Conservation (phyloP, 2,329 filamentous ascomycete species). For the Aspergillus awamori region DNA sequence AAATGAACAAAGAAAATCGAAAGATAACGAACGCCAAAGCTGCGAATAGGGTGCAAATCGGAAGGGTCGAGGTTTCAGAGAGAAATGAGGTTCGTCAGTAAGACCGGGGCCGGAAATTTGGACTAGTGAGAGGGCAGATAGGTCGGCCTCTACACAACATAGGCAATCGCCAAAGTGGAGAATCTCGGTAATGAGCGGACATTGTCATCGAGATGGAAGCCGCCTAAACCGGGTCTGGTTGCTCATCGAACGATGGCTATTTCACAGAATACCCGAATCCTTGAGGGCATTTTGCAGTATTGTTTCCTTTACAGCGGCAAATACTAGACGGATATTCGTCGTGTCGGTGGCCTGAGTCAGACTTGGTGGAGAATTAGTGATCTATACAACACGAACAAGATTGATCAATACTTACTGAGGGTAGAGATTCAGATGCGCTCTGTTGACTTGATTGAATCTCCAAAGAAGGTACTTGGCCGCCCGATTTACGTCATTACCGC, state of each 20-base stretch:
- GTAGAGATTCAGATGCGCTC: slow-evolving; percentile 93
- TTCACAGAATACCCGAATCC: slow-evolving; percentile 88
- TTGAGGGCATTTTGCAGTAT: slow-evolving; percentile 98
- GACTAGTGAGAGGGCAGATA: not conserved
- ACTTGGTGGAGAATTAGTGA: slow-evolving; percentile 54
- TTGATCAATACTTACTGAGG: slow-evolving; percentile 75
- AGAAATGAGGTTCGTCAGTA: not conserved
- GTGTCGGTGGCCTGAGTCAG: slow-evolving; percentile 98
- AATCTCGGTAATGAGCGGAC: not conserved
- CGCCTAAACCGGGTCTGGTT: not conserved
- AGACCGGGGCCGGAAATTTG: slow-evolving; percentile 2
- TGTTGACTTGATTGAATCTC: slow-evolving; percentile 98
- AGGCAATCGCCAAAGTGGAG: not conserved
- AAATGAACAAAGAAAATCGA: slow-evolving; percentile 18
- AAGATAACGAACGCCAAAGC: slow-evolving; percentile 22
- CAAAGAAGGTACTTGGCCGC: slow-evolving; percentile 96
- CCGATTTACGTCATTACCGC: slow-evolving; percentile 96
- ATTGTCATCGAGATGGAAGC: not conserved
- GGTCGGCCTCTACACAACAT: not conserved
- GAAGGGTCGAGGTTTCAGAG: not conserved
- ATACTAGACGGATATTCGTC: slow-evolving; percentile 95
- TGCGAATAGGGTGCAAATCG: slow-evolving; percentile 7
- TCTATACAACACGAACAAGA: slow-evolving; percentile 12
- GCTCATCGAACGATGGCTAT: not conserved
- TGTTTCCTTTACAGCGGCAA: slow-evolving; percentile 97